These are phyloP conservation scores for Aspergillus niger DNA, from an alignment of 2,329 filamentous ascomycete genomes.

Conservation along the genomic window DNA sequence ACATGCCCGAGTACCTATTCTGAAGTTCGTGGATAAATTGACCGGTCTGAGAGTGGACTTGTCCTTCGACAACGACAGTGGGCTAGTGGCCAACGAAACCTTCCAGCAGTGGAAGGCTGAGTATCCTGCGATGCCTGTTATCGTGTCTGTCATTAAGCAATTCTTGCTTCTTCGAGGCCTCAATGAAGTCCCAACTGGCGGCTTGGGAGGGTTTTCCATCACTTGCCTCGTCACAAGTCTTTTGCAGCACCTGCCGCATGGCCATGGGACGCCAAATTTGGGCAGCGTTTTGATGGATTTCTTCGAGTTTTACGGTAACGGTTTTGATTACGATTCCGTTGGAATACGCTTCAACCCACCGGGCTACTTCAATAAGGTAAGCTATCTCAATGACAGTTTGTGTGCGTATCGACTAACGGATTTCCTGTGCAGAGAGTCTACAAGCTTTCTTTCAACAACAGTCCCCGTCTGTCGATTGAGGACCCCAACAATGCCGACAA, in stretches of 20 bases:
- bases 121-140: slow-evolving; percentile 80
- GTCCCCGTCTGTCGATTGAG: slow-evolving; percentile 76
- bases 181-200: slow-evolving; percentile 89
- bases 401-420: slow-evolving; percentile 8
- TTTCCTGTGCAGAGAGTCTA: slow-evolving; percentile 34
- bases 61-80: slow-evolving; percentile 89
- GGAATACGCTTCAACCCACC: slow-evolving; percentile 78
- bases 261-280: slow-evolving; percentile 68
- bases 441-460: slow-evolving; percentile 57
- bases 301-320: slow-evolving; percentile 82
- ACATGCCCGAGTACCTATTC: slow-evolving; percentile 80
- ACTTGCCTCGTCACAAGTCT: slow-evolving; percentile 92
- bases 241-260: slow-evolving; percentile 74
- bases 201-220: slow-evolving; percentile 89
- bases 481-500: slow-evolving; percentile 85
- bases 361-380: slow-evolving; percentile 74
- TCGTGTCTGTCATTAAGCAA: slow-evolving; percentile 90
- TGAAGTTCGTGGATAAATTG: slow-evolving; percentile 80
- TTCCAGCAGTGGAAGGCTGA: slow-evolving; percentile 76
- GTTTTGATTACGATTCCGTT: slow-evolving; percentile 68
- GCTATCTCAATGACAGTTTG: background rate
- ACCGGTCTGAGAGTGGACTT: slow-evolving; percentile 87
- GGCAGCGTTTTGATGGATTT: slow-evolving; percentile 85
- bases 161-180: slow-evolving; percentile 84
- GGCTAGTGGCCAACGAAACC: slow-evolving; percentile 75